Evolutionary conservation across 805 yeast genomes (phyloP), one percentile per base, ranked within the genome.

Genomic region (Candida ipomoeae): DNA sequence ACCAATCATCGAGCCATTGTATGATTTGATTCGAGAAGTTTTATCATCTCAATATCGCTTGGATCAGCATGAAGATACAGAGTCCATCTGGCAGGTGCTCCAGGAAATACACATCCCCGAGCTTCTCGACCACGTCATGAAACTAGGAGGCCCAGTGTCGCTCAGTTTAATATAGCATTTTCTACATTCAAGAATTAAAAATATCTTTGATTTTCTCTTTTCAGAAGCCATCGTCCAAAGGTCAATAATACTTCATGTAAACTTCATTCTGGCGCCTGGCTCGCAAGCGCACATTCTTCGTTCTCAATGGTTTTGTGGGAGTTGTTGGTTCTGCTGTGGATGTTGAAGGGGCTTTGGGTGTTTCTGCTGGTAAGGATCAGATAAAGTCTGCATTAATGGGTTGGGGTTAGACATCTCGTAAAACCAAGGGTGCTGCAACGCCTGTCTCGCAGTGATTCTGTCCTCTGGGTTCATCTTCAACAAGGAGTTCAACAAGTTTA

Each of bases 381-480:
- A 52, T 53, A 71, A 55, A 29, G 58, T 67, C 48, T 62, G 70
- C 57, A 67, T 61, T 50, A 66, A 54, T 3, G 74, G 71, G 35
- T 57, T 61, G 3, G 77, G 75, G 52, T 67, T 69, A 50, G 82
- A 75, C 52, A 80, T 84, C 59, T 89, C 96, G 49, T 83, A 84
- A 64, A 89, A 88, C 96, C 96, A 83, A 10, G 89, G 87, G 63
- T 85, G 85, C 54, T 80, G 83, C 56, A 80, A 72, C 8, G 83
- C 82, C 60, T 80, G 84, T 62, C 84, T 71, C 4, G 84, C 83
- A 49, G 82, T 79, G 34, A 80, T 74, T 63, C 85, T 71, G 26
- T 80, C 76, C 54, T 80, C 85, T 6, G 85, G 85, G 60, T 83
- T 70, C 83, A 80, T 79, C 61, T 80, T 84, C 56, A 80, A 70